Evolutionary conservation across 1,139 yeast genomes (phyloP), one percentile per base, ranked within the genome.

Genomic region (Williopsis jadinii): DNA sequence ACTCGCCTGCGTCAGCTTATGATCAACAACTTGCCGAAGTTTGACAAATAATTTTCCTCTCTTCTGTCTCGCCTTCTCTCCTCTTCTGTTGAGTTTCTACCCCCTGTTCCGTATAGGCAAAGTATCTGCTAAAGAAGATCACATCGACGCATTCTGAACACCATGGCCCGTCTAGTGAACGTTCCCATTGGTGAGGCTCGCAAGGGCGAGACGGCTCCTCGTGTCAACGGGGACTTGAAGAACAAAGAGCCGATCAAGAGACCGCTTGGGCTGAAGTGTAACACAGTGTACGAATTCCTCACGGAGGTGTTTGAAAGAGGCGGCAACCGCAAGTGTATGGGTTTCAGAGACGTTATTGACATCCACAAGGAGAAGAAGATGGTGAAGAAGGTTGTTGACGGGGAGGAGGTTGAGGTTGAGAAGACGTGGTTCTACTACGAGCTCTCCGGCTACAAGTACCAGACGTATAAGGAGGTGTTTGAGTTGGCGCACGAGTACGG

Each of bases 371-470:
- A 92, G 62, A 73, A 70, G 44, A 90, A 87, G 66, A 70, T 71
- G 57, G 74, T 92, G 43, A 80, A 78, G 51, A 90, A 87, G 68
- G 61, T 77, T 45, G 69, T 92, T 39, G 84, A 88, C 49, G 97
- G 97, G 46, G 72, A 83, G 60, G 77, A 78, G 44, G 68, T 65
- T 32, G 70, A 75, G 51, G 82, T 84, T 39, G 85, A 84, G 58
- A 92, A 92, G 68, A 80, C 80, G 41, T 92, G 99, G 99, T 66
- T 73, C 41, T 92, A 69, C 63, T 94, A 73, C 62, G 97, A 94
- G 64, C 67, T 83, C 60, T 73, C 88, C 15, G 75, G 75, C 38
- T 94, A 88, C 67, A 62, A 77, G 45, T 83, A 71, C 62, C 71
- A 80, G 48, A 72, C 81, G 12, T 90, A 72, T 63, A 67, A 69